Percentiles rank a stretch among this genome's conserved stretches.
phyloP scores from a whole-genome alignment of 805 yeast species.

The Sugiyamaella qingdaonensis region DNA sequence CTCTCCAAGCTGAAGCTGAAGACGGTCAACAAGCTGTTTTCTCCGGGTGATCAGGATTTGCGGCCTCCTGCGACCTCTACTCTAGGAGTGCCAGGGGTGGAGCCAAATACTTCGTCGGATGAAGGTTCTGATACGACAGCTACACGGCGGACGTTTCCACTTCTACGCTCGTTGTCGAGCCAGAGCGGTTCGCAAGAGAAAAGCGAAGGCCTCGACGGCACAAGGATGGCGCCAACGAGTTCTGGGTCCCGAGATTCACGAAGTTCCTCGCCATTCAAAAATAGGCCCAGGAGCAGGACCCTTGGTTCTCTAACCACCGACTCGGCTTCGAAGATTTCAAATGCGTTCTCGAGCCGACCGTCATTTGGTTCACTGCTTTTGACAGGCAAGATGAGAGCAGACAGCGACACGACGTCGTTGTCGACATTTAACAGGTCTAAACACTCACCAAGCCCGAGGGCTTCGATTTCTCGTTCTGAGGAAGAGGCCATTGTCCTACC shows the following conservation, averaged over 20 bases:
- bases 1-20: slow-evolving; percentile 5
- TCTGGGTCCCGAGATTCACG: neutral
- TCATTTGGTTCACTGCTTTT: slow-evolving; percentile 16
- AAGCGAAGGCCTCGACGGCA: neutral
- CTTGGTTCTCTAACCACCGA: slow-evolving; percentile 18
- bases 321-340: slow-evolving; percentile 4
- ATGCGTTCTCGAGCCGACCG: slow-evolving; percentile 10
- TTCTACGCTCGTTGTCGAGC: slow-evolving; percentile 17
- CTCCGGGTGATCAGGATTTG: neutral
- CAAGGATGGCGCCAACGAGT: neutral
- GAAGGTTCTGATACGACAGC: neutral
- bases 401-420: neutral
- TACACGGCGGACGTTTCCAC: slow-evolving; percentile 11
- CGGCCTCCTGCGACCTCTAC: no score
- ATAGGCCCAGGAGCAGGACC: slow-evolving; percentile 20
- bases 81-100: no score
- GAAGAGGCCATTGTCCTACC: slow-evolving; percentile 13
- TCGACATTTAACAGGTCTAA: slow-evolving; percentile 1
- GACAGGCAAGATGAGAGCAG: slow-evolving; percentile 11
- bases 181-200: slow-evolving; percentile 12
- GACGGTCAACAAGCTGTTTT: slow-evolving; percentile 8
- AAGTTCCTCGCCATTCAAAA: neutral
- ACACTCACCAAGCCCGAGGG: slow-evolving; percentile 18
- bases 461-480: slow-evolving; percentile 6
- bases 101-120: neutral